phyloP scores from a whole-genome alignment of 2,329 filamentous ascomycete species.

The Nothopassalora personata region DNA sequence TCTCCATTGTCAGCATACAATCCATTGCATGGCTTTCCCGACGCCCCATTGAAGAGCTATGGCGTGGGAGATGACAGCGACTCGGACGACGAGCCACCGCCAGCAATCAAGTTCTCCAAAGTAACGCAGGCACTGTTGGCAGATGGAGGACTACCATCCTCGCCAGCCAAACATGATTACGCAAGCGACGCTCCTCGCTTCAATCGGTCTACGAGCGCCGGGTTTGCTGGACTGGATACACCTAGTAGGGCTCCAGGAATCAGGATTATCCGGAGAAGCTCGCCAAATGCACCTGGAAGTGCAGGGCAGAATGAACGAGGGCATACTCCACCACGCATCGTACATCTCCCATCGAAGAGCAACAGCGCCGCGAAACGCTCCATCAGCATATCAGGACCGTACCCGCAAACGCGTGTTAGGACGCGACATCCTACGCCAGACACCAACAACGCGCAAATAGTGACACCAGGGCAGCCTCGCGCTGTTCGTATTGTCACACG shows the following conservation, averaged over 20 bases:
- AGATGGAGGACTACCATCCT: slow-evolving; percentile 54
- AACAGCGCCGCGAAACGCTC: slow-evolving; percentile 30
- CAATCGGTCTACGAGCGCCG: slow-evolving; percentile 25
- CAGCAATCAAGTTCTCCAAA: slow-evolving; percentile 86
- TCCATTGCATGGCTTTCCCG: slow-evolving; percentile 43
- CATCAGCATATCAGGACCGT: slow-evolving; percentile 31
- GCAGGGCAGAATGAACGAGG: slow-evolving; percentile 17
- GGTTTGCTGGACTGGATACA: slow-evolving; percentile 29
- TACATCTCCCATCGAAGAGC: slow-evolving; percentile 29
- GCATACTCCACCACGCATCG: slow-evolving; percentile 33
- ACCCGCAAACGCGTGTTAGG: slow-evolving; percentile 23
- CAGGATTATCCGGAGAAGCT: slow-evolving; percentile 33
- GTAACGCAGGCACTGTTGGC: slow-evolving; percentile 78
- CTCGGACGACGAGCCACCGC: slow-evolving; percentile 87
- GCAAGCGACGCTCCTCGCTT: slow-evolving; percentile 27
- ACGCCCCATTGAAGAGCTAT: slow-evolving; percentile 45
- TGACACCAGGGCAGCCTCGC: slow-evolving; percentile 35
- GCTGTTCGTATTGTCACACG: slow-evolving; percentile 26
- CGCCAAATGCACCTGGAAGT: slow-evolving; percentile 24
- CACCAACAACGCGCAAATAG: slow-evolving; percentile 25
- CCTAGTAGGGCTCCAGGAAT: slow-evolving; percentile 33
- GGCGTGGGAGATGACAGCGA: slow-evolving; percentile 71
- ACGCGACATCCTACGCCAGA: slow-evolving; percentile 33
- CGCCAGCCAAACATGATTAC: slow-evolving; percentile 46
- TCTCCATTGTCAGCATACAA: slow-evolving; percentile 44